Conservation (phyloP, 345 rosid genomes). For the Nasturtium officinale region DNA sequence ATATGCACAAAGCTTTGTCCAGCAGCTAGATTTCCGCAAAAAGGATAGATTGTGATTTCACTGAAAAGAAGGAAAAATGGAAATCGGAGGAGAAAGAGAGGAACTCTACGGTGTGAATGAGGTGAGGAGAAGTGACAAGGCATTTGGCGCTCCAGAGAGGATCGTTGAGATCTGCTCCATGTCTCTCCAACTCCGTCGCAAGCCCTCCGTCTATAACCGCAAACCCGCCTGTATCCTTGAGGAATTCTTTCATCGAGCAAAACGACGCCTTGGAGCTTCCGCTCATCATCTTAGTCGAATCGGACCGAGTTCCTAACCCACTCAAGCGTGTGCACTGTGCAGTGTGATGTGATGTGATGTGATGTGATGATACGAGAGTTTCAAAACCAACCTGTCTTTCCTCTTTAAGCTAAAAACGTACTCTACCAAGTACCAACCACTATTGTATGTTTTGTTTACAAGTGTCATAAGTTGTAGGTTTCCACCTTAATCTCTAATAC, state of each 20-base stretch:
- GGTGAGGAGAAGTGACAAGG: slow-evolving; percentile 70
- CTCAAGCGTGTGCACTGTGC: slow-evolving; percentile 6
- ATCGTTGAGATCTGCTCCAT: slow-evolving; percentile 80
- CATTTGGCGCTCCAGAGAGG: slow-evolving; percentile 90
- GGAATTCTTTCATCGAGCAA: slow-evolving; percentile 53
- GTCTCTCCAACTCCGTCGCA: slow-evolving; percentile 82
- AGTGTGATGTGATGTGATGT: no score
- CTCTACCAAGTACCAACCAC: background rate
- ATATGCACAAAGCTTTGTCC: background rate
- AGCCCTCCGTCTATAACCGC: slow-evolving; percentile 76
- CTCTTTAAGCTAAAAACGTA: no score
- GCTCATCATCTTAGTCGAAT: slow-evolving; percentile 29
- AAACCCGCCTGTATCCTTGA: slow-evolving; percentile 56
- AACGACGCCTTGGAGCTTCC: slow-evolving; percentile 31
- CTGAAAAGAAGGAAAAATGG: no score
- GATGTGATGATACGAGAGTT: slow-evolving; percentile 1
- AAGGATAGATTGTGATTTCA: slow-evolving; percentile 25
- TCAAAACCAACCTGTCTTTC: background rate
- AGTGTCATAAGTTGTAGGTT: background rate
- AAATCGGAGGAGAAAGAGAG: background rate
- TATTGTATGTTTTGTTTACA: background rate
- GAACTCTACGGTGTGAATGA: slow-evolving; percentile 51
- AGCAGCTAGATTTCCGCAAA: slow-evolving; percentile 15
- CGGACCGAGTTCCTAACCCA: background rate
- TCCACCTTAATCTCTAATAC: background rate